Base-by-base conservation (phyloP, 192 early-diverging fungal genomes). In the Coemansia reversa region DNA sequence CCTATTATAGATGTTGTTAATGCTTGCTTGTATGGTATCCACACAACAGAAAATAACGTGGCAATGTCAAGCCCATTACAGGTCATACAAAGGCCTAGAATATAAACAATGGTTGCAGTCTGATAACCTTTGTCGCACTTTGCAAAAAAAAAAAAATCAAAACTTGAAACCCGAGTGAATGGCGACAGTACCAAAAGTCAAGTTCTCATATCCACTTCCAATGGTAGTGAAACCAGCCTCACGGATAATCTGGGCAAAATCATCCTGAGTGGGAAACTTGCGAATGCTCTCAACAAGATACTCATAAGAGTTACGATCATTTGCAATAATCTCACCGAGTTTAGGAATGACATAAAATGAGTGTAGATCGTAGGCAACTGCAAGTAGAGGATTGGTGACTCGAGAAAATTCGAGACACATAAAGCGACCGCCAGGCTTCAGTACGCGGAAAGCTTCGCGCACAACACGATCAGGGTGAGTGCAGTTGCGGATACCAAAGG, bases 401-500 rank as follows among this genome's bases (percentile, higher is more conserved):
- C 88, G 87, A 27, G 88, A 86, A 68, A 98, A 99, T 77, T 99
- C 97, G 3, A 99, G 80, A 58, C 91, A 92, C 90, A 93, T 93
- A 76, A 99, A 96, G 8, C 95, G 87, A 45, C 97, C 97, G 7
- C 97, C 97, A 2, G 91, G 92, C 81, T 94, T 96, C 39, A 99
- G 83, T 8, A 98, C 94, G 47, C 97, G 86, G 79, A 92, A 90
- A 1, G 97, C 97, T 76, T 99, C 93, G 54, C 71, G 72, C 28
- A 99, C 79, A 2, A 95, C 97, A 11, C 76, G 82, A 62, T 97
- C 94, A 22, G 94, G 84, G 61, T 95, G 91, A 2, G 97, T 98
- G 79, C 93, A 95, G 78, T 99, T 99, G 64, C 95, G 88, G 66
- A 99, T 99, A 20, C 97, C 97, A 81, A 98, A 98, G 23, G 97